phyloP scores from a whole-genome alignment of 2,329 filamentous ascomycete genomes.

The Tolypocladium ovalisporum region DNA sequence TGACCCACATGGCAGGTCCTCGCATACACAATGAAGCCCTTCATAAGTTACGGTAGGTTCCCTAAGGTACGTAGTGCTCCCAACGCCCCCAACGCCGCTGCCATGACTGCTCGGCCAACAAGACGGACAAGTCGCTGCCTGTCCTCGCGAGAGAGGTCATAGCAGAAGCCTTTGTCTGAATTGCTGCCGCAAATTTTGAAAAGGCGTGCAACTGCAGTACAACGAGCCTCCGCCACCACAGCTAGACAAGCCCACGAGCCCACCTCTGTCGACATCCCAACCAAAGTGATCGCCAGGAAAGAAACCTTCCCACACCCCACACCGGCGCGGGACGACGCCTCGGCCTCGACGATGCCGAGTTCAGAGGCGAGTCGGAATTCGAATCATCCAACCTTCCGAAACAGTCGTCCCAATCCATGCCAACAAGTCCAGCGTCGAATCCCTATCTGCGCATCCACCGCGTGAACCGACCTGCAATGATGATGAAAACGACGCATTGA shows the following conservation, averaged over 20 bases:
- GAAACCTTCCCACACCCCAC: conserved; percentile 2
- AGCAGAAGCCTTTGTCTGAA: conserved; percentile 6
- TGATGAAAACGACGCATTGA: background rate
- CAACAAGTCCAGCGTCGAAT: background rate
- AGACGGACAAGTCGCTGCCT: conserved; percentile 4
- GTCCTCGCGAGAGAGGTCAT: background rate
- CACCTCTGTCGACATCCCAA: background rate
- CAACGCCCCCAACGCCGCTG: conserved; percentile 21
- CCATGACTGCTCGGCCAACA: conserved; percentile 13
- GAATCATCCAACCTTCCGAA: background rate
- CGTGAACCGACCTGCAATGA: background rate
- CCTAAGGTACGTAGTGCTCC: conserved; percentile 15
- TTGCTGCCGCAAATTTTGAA: conserved; percentile 9
- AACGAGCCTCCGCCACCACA: background rate
- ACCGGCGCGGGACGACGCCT: background rate
- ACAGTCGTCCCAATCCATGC: background rate
- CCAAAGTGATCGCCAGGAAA: background rate
- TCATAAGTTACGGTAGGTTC: conserved; percentile 12
- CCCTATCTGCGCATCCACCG: background rate
- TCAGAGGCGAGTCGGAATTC: background rate
- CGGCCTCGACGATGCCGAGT: background rate
- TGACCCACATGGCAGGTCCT: background rate
- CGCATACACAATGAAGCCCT: background rate
- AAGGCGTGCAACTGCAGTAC: background rate
- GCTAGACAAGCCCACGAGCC: background rate